Evolutionary conservation across 306 rosid species (phyloP), one percentile per base, ranked within the genome.

Genomic region (Medicago lupulina): DNA sequence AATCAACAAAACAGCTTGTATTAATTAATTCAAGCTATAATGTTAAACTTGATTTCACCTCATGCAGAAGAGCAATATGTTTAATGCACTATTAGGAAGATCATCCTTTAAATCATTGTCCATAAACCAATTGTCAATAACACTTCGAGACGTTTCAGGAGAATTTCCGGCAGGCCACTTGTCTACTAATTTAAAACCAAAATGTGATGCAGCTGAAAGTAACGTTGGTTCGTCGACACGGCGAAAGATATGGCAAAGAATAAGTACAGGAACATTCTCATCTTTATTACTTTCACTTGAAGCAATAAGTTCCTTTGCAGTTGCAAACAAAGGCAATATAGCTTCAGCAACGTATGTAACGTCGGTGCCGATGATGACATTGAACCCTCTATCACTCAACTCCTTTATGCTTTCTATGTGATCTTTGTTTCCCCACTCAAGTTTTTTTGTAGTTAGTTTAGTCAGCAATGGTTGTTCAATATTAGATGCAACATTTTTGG

Each of bases 291-390:
- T 81, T 64, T 50, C 82, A 13, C 55, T 18, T 2, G 86, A 79
- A 12, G 88, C 83, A 74, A 92, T 85, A 73, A 89, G 77, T 80
- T 89, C 97, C 54, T 49, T 88, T 8, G 97, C 96, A 46, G 97
- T 95, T 16, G 83, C 86, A 85, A 95, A 95, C 79, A 95, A 85
- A 15, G 98, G 93, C 65, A 77, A 75, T 61, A 92, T 86, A 36
- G 97, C 96, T 80, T 89, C 97, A 11, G 89, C 80, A 72, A 87
- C n/a, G 44, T 92, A 90, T 6, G 97, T 90, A 62, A 95, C 97
- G 34, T 92, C 98, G 2, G 98, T 90, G 73, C 98, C 97, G 3
- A 92, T 64, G 55, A 95, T 90, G 70, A 95, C 81, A 80, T 95
- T 91, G 76, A 88, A 95, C 50, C 97, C 93, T 79, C 51, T 12